Base-by-base conservation (phyloP, 306 rosid species). In the Quercus variabilis region DNA sequence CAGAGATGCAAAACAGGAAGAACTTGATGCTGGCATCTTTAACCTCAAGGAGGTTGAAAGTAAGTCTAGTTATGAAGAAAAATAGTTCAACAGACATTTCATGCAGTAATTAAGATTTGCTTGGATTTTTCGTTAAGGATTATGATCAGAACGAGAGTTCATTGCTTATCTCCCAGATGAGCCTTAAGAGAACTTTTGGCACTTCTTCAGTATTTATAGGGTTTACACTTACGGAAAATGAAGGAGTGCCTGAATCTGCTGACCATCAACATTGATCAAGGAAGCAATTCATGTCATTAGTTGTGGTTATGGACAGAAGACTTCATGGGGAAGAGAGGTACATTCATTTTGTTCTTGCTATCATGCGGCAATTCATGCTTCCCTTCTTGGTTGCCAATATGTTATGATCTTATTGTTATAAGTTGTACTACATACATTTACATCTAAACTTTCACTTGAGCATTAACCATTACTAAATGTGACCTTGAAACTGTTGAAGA, bases 271-370 rank as follows among this genome's bases (percentile, higher is more conserved):
- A 76, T 83, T 95, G 85, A 90, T 95, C 84, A 95, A 89, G 76
- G 99, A 95, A 81, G 99, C 99, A 56, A 95, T 95, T 84, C 99
- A 93, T 86, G 98, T 95, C 84, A 95, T 90, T 76, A 72, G 98
- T 78, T 95, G 99, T 60, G 96, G 96, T 68, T 95, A 95, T 58
- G 99, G 93, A 87, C 97, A 92, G 90, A 95, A 95, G 85, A 95
- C 98, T 15, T 92, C 78, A 69, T 95, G 99, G 99, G 99, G 99
- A 87, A 92, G 90, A 90, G 99, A 95, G 91, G 99, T 95, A n/a
- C 74, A 18, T 20, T 43, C 3, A 21, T 73, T 55, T 76, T 74
- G 33, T 60, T 69, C 62, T 38, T 54, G 21, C 56, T 85, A 56
- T 56, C 58, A 20, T 78, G 78, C 31, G 52, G 28, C 6, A 38